These are phyloP conservation scores for Tetrahymena borealis DNA, from an alignment of 73 alveolate genomes.

Conservation along the genomic window DNA sequence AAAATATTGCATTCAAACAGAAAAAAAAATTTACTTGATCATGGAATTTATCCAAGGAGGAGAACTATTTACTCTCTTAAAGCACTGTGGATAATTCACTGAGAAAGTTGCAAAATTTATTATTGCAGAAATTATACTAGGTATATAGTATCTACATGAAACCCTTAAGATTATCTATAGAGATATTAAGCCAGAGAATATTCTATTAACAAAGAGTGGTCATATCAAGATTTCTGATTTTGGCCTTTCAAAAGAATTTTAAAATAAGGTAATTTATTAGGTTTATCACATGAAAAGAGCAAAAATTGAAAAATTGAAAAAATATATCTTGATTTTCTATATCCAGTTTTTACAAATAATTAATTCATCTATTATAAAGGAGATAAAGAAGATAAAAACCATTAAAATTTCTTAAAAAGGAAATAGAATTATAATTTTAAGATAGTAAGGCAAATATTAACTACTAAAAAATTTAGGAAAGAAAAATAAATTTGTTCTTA, in stretches of 20 bases:
- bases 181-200: conserved; percentile 63
- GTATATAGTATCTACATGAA: conserved; percentile 22
- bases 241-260: conserved; percentile 49
- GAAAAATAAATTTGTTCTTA: too few relatives aligned
- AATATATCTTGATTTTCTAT: too few relatives aligned
- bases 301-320: too few relatives aligned
- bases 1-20: conserved; percentile 16
- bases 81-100: conserved; percentile 19
- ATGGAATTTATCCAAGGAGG: conserved; percentile 40
- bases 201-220: conserved; percentile 43
- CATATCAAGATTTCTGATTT: conserved; percentile 52
- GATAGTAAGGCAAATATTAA: too few relatives aligned
- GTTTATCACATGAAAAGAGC: too few relatives aligned
- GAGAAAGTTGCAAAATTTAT: conserved; percentile 12
- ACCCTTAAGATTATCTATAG: conserved; percentile 45
- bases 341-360: too few relatives aligned
- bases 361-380: too few relatives aligned
- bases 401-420: too few relatives aligned
- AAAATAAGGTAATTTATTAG: not conserved
- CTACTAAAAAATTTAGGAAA: too few relatives aligned
- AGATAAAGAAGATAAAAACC: too few relatives aligned
- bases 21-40: conserved; percentile 9
- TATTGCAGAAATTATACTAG: conserved; percentile 19
- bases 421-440: too few relatives aligned
- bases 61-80: conserved; percentile 29